Percentiles rank a stretch among this genome's conserved stretches.
These are phyloP conservation scores for Porphyridium purpureum DNA, from an alignment of 23 red algal genomes.

Conservation along the genomic window DNA sequence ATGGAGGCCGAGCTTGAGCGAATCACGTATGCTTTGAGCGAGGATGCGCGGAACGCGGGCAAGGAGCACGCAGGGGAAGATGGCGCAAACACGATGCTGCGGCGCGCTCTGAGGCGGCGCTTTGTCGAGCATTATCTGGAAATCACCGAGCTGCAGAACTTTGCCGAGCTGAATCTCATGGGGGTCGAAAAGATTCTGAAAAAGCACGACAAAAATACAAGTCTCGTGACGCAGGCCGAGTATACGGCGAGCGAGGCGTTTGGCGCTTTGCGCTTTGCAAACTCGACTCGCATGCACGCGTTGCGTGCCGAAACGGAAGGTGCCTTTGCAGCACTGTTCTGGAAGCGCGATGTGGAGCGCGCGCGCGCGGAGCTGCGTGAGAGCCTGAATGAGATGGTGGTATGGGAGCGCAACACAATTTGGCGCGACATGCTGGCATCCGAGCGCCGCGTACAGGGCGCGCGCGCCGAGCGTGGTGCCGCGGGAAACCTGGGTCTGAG, in stretches of 20 bases:
- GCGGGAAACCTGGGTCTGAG: constrained; percentile 7
- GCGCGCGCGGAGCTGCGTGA: constrained; percentile 58
- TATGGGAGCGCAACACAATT: constrained; percentile 91
- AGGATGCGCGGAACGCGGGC: not conserved
- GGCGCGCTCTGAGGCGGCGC: constrained; percentile 14
- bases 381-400: constrained; percentile 57
- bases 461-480: constrained; percentile 23
- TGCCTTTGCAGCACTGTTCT: constrained; percentile 53
- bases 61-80: not conserved
- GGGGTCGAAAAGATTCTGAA: constrained; percentile 98
- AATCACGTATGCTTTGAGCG: not conserved
- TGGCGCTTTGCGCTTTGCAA: constrained; percentile 4
- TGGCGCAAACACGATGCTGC: not conserved
- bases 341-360: constrained; percentile 19
- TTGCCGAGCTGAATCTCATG: constrained; percentile 55
- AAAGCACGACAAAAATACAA: constrained; percentile 85
- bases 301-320: constrained; percentile 32
- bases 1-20: constrained; percentile 13
- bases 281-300: constrained; percentile 5
- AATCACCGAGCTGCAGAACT: constrained; percentile 69
- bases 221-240: not conserved
- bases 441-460: constrained; percentile 42
- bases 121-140: constrained; percentile 70
- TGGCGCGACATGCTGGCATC: constrained; percentile 73
- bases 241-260: constrained; percentile 15